A percentile compares a stretch with the other conserved stretches of the same genome.
phyloP scores from a whole-genome alignment of 192 early-diverging fungal species.

The Coemansia sp. region DNA sequence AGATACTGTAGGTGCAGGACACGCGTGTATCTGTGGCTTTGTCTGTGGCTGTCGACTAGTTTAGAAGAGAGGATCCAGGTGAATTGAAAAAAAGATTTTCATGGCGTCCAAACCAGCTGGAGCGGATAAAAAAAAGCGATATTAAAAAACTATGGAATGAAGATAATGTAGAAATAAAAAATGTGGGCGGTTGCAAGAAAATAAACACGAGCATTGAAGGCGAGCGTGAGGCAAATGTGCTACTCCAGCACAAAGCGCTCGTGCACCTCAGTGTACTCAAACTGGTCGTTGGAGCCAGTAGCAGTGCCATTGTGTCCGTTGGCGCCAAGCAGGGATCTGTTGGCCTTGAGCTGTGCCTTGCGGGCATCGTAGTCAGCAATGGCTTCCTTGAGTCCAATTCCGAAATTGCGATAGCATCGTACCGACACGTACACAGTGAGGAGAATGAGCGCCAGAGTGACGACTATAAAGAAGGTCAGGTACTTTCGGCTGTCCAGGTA shows the following conservation, averaged over 20 bases:
- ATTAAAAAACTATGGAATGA: not conserved
- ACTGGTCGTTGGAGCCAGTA: slow-evolving; percentile 2
- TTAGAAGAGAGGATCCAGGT: too few relatives aligned
- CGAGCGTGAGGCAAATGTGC: not conserved
- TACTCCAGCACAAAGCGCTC: slow-evolving; percentile 49
- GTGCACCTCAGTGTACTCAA: slow-evolving; percentile 50
- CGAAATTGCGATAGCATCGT: slow-evolving; percentile 54
- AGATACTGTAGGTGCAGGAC: too few relatives aligned
- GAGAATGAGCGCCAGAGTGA: slow-evolving; percentile 46
- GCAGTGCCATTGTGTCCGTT: slow-evolving; percentile 6
- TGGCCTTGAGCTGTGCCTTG: slow-evolving; percentile 65
- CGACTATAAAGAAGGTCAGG: slow-evolving; percentile 52
- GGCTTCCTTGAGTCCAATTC: slow-evolving; percentile 48
- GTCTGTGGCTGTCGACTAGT: too few relatives aligned
- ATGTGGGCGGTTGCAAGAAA: not conserved
- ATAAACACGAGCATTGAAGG: not conserved
- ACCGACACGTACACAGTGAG: slow-evolving; percentile 49
- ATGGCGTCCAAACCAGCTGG: not conserved
- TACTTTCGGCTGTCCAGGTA: slow-evolving; percentile 52
- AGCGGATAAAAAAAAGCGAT: slow-evolving; percentile 1
- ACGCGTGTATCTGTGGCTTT: too few relatives aligned
- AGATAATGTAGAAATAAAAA: not conserved
- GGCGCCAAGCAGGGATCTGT: slow-evolving; percentile 11
- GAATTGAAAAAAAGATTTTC: too few relatives aligned
- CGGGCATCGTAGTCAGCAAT: slow-evolving; percentile 48